Percentiles rank a stretch among this genome's conserved stretches.
These are phyloP conservation scores for Gossypioides kirkii DNA, from an alignment of 345 rosid genomes.

Conservation along the genomic window DNA sequence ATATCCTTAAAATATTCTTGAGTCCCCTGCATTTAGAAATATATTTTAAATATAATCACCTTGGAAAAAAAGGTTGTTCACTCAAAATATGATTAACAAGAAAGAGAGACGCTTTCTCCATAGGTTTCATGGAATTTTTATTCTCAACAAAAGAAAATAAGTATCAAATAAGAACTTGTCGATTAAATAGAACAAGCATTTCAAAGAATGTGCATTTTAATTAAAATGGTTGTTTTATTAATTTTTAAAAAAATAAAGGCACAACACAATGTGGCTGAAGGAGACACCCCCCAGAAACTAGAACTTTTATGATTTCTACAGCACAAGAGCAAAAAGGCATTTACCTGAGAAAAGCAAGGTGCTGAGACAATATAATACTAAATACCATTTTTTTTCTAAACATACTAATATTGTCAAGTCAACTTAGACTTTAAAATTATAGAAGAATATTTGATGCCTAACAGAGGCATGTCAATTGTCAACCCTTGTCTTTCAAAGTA, in stretches of 20 bases:
- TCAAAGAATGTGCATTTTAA: neutral
- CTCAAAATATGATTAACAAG: neutral
- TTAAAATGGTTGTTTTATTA: neutral
- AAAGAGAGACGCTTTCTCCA: neutral
- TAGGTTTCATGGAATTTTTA: neutral
- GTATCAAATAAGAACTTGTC: neutral
- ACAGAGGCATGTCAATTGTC: neutral
- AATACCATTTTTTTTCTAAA: neutral
- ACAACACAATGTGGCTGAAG: neutral
- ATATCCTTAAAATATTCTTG: constrained; percentile 74
- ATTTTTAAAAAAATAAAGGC: neutral
- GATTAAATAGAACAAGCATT: neutral
- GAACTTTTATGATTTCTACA: neutral
- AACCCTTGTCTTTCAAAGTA: neutral
- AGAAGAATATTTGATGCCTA: neutral
- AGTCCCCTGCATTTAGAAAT: constrained; percentile 62
- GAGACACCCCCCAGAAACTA: neutral
- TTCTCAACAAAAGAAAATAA: neutral
- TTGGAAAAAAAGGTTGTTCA: neutral
- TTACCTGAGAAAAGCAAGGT: neutral
- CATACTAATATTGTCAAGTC: neutral
- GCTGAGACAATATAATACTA: neutral
- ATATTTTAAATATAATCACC: constrained; percentile 6
- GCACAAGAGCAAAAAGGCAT: neutral
- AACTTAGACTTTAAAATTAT: neutral